Evolutionary conservation across 2,329 filamentous ascomycete genomes (phyloP).

Genomic region (Ophiostoma himal-ulmi): DNA sequence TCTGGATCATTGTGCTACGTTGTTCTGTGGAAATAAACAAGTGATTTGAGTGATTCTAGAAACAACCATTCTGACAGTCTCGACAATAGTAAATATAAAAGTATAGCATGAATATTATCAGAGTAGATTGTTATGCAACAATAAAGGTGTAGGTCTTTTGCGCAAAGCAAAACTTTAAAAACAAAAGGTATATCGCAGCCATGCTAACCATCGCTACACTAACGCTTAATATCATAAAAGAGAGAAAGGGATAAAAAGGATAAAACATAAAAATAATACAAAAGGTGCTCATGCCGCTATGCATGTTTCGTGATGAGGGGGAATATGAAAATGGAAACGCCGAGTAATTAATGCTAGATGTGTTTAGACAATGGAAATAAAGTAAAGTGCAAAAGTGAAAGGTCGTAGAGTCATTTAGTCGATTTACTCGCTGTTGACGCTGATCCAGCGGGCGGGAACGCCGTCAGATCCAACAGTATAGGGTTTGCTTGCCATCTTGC

Average conservation of each 20-base stretch:
- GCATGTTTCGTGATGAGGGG: conserved; percentile 9
- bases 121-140: background rate
- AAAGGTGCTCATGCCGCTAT: conserved; percentile 10
- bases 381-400: background rate
- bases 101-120: background rate
- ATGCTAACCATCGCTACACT: background rate
- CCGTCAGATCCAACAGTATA: conserved; percentile 55
- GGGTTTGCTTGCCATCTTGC: conserved; percentile 47
- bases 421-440: conserved; percentile 26
- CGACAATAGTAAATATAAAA: background rate
- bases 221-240: background rate
- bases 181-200: conserved; percentile 13
- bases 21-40: too few species aligned
- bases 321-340: background rate
- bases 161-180: background rate
- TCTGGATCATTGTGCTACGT: too few species aligned
- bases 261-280: conserved; percentile 6
- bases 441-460: conserved; percentile 55
- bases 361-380: conserved; percentile 1
- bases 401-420: background rate
- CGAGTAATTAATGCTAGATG: background rate
- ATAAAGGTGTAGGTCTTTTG: background rate
- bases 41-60: too few species aligned
- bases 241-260: background rate
- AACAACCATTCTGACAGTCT: too few species aligned